Base-by-base conservation (phyloP, 306 rosid species). In the Purshia tridentata region DNA sequence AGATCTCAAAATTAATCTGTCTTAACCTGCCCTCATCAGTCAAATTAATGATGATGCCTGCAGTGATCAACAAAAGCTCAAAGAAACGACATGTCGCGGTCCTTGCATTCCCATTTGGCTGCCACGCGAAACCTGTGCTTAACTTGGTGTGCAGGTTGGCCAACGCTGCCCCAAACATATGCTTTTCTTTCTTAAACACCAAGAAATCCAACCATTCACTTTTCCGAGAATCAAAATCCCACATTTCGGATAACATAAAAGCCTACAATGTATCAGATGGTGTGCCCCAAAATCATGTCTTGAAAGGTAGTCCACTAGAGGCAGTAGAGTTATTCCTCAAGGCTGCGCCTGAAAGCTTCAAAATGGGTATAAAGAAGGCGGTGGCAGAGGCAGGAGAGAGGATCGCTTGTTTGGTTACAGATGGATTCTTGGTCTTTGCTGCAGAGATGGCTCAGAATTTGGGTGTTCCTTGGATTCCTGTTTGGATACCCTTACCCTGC, bases 391-490 rank as follows among this genome's bases (percentile, higher is more conserved):
- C 70, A 12, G 63, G 77, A 2, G 15, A 9, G 37, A 80, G 29
- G n/a, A 70, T 84, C 20, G 68, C 74, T 1, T 84, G 88, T 59
- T 66, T 88, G 3, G 4, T 54, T 6, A 41, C 74, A 40, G 64
- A 70, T 19, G 74, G 41, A 41, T 70, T 70, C 74, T 41, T 70
- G 63, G 64, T 41, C 40, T 41, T 70, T 19, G 74, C 40, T 11
- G 39, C 20, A 45, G 61, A 61, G 77, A 18, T 83, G 8, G 84
- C 88, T 22, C 82, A 83, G 5, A 8, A 52, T 9, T 60, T 83
- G 0, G 13, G 60, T 7, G 86, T 86, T 40, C 89, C 89, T 1
- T 89, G 91, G 89, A 19, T 89, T 44, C 57, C 83, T 0, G 20
- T 81, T 61, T 88, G 88, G 93, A 0, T 40, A 4, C 55, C 82